Conservation (phyloP, 805 yeast species). For the Schwanniomyces vanrijiae region DNA sequence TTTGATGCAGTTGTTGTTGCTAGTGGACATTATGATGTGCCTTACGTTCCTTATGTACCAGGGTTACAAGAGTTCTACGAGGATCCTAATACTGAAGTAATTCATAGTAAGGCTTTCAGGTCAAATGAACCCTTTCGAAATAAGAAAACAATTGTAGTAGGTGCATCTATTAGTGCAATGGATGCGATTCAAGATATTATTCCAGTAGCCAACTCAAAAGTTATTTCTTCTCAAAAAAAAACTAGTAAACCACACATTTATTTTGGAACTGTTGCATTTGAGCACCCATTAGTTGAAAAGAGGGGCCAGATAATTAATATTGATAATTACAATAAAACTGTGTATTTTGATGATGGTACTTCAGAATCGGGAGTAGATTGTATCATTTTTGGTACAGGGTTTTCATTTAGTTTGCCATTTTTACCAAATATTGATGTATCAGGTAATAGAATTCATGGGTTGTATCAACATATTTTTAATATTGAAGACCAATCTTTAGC, state of each 20-base stretch:
- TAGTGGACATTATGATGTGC: conserved; percentile 49
- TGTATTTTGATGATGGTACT: conserved; percentile 19
- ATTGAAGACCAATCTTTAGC: conserved; percentile 32
- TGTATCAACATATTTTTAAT: conserved; percentile 34
- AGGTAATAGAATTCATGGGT: conserved; percentile 25
- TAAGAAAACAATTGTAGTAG: conserved; percentile 31
- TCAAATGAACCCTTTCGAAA: conserved; percentile 29
- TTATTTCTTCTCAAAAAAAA: conserved; percentile 10
- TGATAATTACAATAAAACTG: conserved; percentile 11
- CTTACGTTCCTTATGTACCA: conserved; percentile 43
- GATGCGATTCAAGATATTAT: conserved; percentile 40
- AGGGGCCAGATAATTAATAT: conserved; percentile 4
- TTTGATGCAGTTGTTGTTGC: conserved; percentile 47
- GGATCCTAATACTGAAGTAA: conserved; percentile 24
- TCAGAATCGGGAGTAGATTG: conserved; percentile 13
- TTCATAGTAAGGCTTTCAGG: conserved; percentile 47
- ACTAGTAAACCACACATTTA: conserved; percentile 4
- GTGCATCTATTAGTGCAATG: conserved; percentile 69
- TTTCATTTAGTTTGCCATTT: conserved; percentile 20
- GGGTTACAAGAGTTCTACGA: conserved; percentile 39
- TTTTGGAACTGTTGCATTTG: conserved; percentile 11
- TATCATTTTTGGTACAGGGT: conserved; percentile 26
- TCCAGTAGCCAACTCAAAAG: conserved; percentile 14
- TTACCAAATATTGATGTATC: conserved; percentile 16
- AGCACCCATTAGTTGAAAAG: conserved; percentile 7